Evolutionary conservation across 495 filamentous ascomycete species (phyloP).

Genomic region (Trichoderma virens): DNA sequence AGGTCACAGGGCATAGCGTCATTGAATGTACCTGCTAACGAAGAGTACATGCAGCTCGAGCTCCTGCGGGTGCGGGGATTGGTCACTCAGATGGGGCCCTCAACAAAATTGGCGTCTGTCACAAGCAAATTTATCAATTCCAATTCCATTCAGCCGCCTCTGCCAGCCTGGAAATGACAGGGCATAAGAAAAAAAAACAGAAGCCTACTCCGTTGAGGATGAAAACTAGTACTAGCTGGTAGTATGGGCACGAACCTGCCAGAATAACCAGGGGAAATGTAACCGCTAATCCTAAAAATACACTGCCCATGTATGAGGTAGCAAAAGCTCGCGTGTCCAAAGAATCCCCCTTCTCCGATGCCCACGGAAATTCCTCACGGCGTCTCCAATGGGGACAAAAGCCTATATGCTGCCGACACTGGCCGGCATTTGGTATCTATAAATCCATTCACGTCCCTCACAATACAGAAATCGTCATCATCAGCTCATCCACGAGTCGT

Average conservation of each 20-base stretch:
- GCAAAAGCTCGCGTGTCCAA: not conserved
- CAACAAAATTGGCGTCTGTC: slow-evolving; percentile 9
- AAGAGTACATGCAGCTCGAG: not conserved
- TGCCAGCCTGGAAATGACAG: not conserved
- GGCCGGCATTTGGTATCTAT: not conserved
- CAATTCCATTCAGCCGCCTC: not conserved
- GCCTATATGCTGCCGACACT: not conserved
- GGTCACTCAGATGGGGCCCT: not conserved
- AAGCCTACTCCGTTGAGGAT: not conserved
- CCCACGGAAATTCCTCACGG: not conserved
- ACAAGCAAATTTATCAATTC: not conserved
- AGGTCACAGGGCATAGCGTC: slow-evolving; percentile 1
- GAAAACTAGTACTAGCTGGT: too few relatives aligned
- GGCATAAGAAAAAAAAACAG: not conserved
- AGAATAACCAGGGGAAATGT: not conserved
- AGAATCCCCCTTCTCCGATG: not conserved
- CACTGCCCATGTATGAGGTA: too few relatives aligned
- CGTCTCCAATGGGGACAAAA: not conserved
- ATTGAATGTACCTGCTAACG: not conserved
- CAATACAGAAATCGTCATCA: slow-evolving; percentile 5
- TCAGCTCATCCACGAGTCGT: not conserved
- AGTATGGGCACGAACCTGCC: not conserved
- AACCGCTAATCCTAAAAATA: not conserved
- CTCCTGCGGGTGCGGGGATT: slow-evolving; percentile 1
- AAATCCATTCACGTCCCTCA: not conserved